phyloP scores from a whole-genome alignment of 2,329 filamentous ascomycete genomes.

The Colletotrichum nymphaeae region DNA sequence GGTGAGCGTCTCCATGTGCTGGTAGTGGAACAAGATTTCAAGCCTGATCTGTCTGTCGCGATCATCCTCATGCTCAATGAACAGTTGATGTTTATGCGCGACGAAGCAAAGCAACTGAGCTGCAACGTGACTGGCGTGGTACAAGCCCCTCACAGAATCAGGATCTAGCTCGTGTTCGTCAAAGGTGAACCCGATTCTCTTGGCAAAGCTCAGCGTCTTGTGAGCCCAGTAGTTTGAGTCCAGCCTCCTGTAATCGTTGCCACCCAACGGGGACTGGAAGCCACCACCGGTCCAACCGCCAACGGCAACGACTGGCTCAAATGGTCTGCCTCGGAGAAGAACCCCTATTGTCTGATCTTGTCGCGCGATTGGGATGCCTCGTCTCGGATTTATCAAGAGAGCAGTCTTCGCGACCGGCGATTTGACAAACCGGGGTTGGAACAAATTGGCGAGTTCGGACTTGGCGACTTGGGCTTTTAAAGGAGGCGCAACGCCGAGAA shows the following conservation, averaged over 20 bases:
- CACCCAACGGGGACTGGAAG: neutral
- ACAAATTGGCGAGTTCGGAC: neutral
- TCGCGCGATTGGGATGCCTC: neutral
- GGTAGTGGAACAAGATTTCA: neutral
- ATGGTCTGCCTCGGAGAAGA: neutral
- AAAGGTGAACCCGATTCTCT: neutral
- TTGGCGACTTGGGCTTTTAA: neutral
- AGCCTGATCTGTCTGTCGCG: neutral
- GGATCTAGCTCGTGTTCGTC: neutral
- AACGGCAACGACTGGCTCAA: neutral
- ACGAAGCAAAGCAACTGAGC: neutral
- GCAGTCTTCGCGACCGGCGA: neutral
- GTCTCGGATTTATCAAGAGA: neutral
- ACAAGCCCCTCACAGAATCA: no score
- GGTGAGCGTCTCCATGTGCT: neutral
- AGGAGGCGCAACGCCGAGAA: neutral
- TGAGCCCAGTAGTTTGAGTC: neutral
- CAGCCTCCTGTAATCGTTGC: neutral
- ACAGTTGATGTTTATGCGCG: neutral
- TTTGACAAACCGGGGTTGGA: neutral
- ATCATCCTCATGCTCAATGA: neutral
- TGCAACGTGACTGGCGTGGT: neutral
- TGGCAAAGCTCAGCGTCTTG: neutral
- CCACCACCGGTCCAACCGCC: neutral
- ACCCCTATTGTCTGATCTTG: neutral